phyloP scores from a whole-genome alignment of 2,329 filamentous ascomycete species.

The Fusarium udum region DNA sequence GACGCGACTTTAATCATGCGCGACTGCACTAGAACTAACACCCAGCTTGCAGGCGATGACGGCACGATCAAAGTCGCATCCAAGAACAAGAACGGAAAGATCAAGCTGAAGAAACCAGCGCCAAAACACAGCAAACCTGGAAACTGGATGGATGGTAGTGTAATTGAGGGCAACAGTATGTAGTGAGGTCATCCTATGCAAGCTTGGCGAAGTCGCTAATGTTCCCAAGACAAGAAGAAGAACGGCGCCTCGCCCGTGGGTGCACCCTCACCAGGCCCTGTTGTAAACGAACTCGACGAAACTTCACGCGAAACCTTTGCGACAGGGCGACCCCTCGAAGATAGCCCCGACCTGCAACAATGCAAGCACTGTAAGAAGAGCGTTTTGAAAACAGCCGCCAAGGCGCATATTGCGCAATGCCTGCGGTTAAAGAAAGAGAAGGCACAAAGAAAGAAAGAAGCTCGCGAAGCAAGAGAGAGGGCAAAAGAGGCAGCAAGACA shows the following conservation, averaged over 20 bases:
- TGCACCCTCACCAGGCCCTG: constrained; percentile 61
- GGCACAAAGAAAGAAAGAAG: constrained; percentile 79
- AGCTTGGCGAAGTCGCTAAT: constrained; percentile 6
- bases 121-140: constrained; percentile 73
- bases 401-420: constrained; percentile 84
- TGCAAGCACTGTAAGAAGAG: constrained; percentile 97
- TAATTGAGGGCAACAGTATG: constrained; percentile 70
- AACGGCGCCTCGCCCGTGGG: constrained; percentile 55
- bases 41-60: constrained; percentile 57
- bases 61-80: constrained; percentile 71
- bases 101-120: constrained; percentile 71
- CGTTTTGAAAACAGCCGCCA: constrained; percentile 77
- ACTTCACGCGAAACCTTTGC: constrained; percentile 80
- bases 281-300: constrained; percentile 77
- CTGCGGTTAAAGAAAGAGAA: constrained; percentile 86
- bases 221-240: constrained; percentile 63
- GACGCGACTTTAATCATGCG: constrained; percentile 27
- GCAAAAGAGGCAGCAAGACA: constrained; percentile 70
- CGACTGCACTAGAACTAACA: constrained; percentile 30
- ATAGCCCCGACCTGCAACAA: constrained; percentile 79
- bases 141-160: constrained; percentile 75
- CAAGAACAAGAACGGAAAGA: constrained; percentile 64
- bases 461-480: constrained; percentile 74
- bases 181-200: constrained; percentile 9
- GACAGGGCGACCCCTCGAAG: constrained; percentile 83